Evolutionary conservation across 2,329 filamentous ascomycete species (phyloP), one percentile per base, ranked within the genome.

Genomic region (Simplicillium aogashimaense): DNA sequence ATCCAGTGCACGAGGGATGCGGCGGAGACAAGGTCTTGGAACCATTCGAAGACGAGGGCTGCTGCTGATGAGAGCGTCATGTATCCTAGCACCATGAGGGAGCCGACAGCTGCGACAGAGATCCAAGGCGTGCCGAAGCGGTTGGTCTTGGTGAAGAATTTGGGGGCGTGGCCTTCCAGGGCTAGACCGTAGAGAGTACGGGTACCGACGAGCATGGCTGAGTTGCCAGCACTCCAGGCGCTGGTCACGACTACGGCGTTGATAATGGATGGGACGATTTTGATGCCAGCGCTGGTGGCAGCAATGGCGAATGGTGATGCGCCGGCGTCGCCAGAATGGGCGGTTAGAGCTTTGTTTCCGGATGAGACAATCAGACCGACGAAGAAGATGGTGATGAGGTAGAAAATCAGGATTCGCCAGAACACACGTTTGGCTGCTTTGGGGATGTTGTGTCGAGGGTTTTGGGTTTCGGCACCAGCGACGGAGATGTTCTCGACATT

Each of bases 181-280:
- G 78, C 71, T 43, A 84, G 69, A 41, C 74, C 74, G 50, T 78
- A 76, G 8, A 84, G 63, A 12, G 82, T 74, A 50, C 80, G 74
- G 18, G 74, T 77, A 37, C 77, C 74, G 2, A 43, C 32, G 5
- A 41, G 36, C 28, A 46, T 29, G 5, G 39, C 39, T 40, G 47
- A 45, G 32, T 50, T 50, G 2, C 32, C 47, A 4, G 46, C 45
- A 18, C 43, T 46, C 46, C 46, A 50, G 3, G 48, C 48, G 16
- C 43, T 45, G 17, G 48, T 48, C 9, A 50, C 45, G 8, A 54
- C 74, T 47, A 74, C 67, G 4, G 61, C 68, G 51, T 76, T 75
- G 55, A 75, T 70, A 46, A 75, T 67, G 36, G 65, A 69, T 1
- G 69, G 69, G 10, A 73, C 58, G 13, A 61, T 67, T 30, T 63